Conservation (phyloP, 1,284 basidiomycete species). For the Ceratobasidium sp. region DNA sequence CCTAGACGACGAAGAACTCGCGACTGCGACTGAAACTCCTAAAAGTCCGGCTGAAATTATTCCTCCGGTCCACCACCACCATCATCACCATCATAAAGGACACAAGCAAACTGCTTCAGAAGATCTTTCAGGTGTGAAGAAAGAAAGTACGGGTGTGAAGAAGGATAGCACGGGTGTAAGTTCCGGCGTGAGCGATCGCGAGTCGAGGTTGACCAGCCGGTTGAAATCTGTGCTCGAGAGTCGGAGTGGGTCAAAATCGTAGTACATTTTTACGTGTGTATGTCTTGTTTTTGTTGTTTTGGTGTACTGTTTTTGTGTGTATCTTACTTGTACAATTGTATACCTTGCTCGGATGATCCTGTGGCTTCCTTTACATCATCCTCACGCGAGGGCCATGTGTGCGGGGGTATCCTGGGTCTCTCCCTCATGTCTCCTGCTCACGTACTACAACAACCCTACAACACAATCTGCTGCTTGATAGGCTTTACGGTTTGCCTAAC, state of each 20-base stretch:
- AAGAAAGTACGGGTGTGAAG: too few relatives aligned
- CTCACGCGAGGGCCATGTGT: too few relatives aligned
- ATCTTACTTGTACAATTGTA: constrained; percentile 17
- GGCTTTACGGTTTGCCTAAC: too few relatives aligned
- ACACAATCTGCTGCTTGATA: too few relatives aligned
- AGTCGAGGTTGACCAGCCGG: constrained; percentile 40
- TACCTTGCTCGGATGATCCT: too few relatives aligned
- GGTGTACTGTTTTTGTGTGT: neutral
- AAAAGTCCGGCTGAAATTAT: neutral
- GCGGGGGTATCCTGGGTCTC: too few relatives aligned
- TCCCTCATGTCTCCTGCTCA: too few relatives aligned
- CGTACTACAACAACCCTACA: too few relatives aligned
- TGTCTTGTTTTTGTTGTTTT: neutral
- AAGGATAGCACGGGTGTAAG: neutral
- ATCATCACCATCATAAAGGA: neutral
- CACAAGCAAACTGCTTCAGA: constrained; percentile 26
- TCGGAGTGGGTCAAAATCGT: constrained; percentile 7
- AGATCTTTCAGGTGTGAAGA: neutral
- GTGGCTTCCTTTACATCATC: too few relatives aligned
- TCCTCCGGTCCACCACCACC: neutral
- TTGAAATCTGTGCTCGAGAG: constrained; percentile 31
- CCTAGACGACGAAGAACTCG: constrained; percentile 9
- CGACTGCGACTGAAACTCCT: constrained; percentile 1
- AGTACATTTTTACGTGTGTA: neutral
- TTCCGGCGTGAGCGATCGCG: constrained; percentile 32